phyloP scores from a whole-genome alignment of 805 yeast species.

The Cyberlindnera maclurae region DNA sequence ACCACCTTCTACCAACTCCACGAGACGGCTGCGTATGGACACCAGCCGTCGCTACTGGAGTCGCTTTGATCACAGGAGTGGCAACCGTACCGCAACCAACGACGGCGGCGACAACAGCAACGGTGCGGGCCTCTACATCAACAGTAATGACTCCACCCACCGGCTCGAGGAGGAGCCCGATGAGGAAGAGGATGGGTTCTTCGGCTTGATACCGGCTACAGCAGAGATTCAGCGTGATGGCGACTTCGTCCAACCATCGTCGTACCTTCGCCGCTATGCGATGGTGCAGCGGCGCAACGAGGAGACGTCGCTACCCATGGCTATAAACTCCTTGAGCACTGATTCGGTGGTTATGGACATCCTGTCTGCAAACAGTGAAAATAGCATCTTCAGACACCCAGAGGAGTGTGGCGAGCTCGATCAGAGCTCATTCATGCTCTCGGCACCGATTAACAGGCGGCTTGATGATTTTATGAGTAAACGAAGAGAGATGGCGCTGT shows the following conservation, averaged over 20 bases:
- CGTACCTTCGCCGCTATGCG: conserved; percentile 1
- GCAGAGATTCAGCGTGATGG: conserved; percentile 1
- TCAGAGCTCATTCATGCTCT: background rate
- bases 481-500: conserved; percentile 7
- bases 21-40: background rate
- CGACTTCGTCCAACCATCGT: conserved; percentile 1
- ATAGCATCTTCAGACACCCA: background rate
- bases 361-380: background rate
- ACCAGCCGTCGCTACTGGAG: background rate
- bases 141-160: background rate
- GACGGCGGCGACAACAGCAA: background rate
- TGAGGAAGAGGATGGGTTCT: background rate
- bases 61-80: background rate
- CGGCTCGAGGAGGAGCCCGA: background rate
- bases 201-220: conserved; percentile 1
- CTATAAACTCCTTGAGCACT: background rate
- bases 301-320: background rate
- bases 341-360: conserved; percentile 1
- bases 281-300: background rate
- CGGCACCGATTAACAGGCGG: background rate
- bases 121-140: background rate
- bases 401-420: background rate
- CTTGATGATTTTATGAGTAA: conserved; percentile 4
- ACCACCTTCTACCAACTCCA: too few relatives aligned
- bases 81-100: too few relatives aligned